phyloP scores from a whole-genome alignment of 2,329 filamentous ascomycete species.

The Pyricularia sp. region DNA sequence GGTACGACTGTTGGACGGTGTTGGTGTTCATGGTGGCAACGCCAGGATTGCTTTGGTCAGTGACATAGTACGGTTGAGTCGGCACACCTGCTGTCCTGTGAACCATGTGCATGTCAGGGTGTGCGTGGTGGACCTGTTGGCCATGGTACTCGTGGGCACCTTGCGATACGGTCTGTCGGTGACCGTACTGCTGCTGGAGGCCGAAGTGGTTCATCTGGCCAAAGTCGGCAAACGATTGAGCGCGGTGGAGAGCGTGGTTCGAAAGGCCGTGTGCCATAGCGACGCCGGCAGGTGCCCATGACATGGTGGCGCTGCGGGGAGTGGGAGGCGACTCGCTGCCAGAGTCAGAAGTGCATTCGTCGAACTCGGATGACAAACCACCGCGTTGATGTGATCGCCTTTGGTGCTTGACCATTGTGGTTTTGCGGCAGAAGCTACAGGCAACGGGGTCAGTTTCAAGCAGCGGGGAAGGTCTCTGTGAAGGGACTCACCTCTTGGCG shows the following conservation, averaged over 20 bases:
- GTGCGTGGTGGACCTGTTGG: conserved; percentile 29
- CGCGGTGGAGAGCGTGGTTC: conserved; percentile 35
- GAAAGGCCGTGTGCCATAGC: conserved; percentile 25
- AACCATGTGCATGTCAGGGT: conserved; percentile 30
- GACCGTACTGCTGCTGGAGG: conserved; percentile 30
- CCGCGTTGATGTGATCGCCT: conserved; percentile 51
- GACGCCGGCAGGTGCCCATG: conserved; percentile 38
- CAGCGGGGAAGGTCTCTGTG: not conserved
- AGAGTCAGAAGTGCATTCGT: conserved; percentile 47
- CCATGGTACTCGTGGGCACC: conserved; percentile 35
- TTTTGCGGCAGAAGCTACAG: conserved; percentile 60
- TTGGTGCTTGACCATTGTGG: conserved; percentile 62
- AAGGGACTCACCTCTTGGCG: conserved; percentile 42
- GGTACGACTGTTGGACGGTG: conserved; percentile 30
- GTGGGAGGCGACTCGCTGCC: conserved; percentile 49
- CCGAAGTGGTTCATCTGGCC: conserved; percentile 28
- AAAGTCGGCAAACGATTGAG: conserved; percentile 46
- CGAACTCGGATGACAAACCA: conserved; percentile 44
- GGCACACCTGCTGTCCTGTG: conserved; percentile 39
- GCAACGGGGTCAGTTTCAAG: not conserved
- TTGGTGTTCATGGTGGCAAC: conserved; percentile 50
- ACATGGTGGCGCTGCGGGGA: conserved; percentile 41
- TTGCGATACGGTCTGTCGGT: conserved; percentile 37
- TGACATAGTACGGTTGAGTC: conserved; percentile 42
- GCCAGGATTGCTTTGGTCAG: conserved; percentile 52